Percentiles rank a stretch among this genome's conserved stretches.
phyloP scores from a whole-genome alignment of 306 rosid species.

The Erythrophleum fordii region DNA sequence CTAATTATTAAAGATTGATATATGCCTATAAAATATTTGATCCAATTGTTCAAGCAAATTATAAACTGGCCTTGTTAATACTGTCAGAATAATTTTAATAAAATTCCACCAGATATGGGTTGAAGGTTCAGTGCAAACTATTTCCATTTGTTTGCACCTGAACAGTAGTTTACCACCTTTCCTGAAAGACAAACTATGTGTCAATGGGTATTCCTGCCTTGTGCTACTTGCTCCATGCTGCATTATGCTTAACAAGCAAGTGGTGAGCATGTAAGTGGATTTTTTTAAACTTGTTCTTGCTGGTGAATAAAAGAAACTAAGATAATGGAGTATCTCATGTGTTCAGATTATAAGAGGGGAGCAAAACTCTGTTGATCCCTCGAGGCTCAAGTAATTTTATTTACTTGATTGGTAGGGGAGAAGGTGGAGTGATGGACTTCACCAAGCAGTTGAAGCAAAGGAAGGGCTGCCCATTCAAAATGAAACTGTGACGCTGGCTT shows the following conservation, averaged over 20 bases:
- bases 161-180: constrained; percentile 3
- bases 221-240: constrained; percentile 20
- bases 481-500: constrained; percentile 96
- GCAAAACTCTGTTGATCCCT: constrained; percentile 37
- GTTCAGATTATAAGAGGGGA: constrained; percentile 15
- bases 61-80: constrained; percentile 16
- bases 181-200: constrained; percentile 1
- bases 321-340: constrained; percentile 11
- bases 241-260: background rate
- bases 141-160: constrained; percentile 18
- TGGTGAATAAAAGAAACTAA: constrained; percentile 25
- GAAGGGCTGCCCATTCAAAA: constrained; percentile 95
- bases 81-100: background rate
- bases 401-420: constrained; percentile 69
- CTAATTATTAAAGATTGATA: constrained; percentile 1
- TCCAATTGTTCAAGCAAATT: background rate
- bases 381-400: constrained; percentile 31
- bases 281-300: constrained; percentile 8
- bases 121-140: constrained; percentile 2
- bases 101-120: constrained; percentile 19
- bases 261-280: constrained; percentile 3
- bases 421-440: constrained; percentile 99
- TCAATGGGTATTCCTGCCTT: constrained; percentile 17
- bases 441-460: constrained; percentile 99
- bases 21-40: background rate